These are phyloP conservation scores for Guadua angustifolia DNA, from an alignment of 176 grass and related monocot genomes.

Conservation along the genomic window DNA sequence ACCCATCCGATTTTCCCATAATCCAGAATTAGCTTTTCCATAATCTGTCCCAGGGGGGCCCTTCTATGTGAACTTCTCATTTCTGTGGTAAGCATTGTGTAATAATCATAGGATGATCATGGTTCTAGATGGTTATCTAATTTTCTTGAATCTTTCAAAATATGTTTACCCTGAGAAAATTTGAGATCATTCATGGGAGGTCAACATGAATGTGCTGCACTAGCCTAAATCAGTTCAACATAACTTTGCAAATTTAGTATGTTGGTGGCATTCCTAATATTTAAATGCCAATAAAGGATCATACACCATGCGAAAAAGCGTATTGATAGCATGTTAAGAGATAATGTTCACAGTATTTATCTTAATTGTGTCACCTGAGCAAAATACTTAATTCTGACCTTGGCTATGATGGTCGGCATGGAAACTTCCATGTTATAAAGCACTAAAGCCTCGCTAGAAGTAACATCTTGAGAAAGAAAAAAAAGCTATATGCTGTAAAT, in stretches of 20 bases:
- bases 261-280: not conserved
- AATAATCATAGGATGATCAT: not conserved
- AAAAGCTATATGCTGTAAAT: not conserved
- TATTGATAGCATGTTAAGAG: not conserved
- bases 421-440: slow-evolving; percentile 4
- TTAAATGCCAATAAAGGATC: not conserved
- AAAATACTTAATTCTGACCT: not conserved
- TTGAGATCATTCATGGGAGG: not conserved
- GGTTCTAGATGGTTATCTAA: not conserved
- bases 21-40: no score
- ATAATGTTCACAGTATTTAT: not conserved
- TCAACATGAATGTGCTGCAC: slow-evolving; percentile 10
- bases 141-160: not conserved
- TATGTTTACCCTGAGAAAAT: not conserved
- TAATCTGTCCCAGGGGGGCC: no score
- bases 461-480: not conserved
- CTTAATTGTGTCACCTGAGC: not conserved
- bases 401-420: not conserved
- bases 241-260: not conserved
- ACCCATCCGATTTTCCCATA: no score
- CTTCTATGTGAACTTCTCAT: not conserved
- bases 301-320: not conserved
- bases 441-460: not conserved
- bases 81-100: not conserved
- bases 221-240: not conserved